These are phyloP conservation scores for Graphilbum sp. DNA, from an alignment of 2,329 filamentous ascomycete species.

Conservation along the genomic window DNA sequence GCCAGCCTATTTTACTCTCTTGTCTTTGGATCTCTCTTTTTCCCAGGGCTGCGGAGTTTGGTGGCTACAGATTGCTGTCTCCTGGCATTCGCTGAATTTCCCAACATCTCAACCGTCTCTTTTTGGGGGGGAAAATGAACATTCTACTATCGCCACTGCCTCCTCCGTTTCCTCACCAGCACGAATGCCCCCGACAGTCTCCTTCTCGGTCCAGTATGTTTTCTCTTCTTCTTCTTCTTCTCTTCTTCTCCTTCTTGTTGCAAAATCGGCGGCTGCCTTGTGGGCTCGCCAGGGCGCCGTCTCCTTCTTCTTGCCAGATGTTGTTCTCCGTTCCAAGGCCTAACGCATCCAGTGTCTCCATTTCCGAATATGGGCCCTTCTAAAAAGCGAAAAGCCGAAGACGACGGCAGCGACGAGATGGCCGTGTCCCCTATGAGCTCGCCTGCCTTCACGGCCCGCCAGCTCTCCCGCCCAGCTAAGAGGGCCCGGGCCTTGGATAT, in stretches of 20 bases:
- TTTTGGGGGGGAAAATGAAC: slow-evolving; percentile 43
- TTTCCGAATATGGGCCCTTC: slow-evolving; percentile 34
- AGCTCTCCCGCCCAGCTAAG: slow-evolving; percentile 50
- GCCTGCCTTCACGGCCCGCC: slow-evolving; percentile 54
- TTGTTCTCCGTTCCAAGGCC: too few species aligned
- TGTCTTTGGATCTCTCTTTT: too few species aligned
- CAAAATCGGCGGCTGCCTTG: too few species aligned
- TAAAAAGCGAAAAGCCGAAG: slow-evolving; percentile 76
- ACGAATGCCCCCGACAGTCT: slow-evolving; percentile 37
- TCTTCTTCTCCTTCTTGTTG: slow-evolving; percentile 5
- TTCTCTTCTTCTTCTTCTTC: slow-evolving; percentile 4
- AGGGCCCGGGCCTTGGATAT: slow-evolving; percentile 49
- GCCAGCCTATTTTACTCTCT: too few species aligned
- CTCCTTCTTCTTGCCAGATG: too few species aligned
- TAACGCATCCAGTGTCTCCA: slow-evolving; percentile 23
- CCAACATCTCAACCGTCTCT: too few species aligned
- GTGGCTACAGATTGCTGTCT: too few species aligned
- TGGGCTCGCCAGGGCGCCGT: too few species aligned
- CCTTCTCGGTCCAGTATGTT: slow-evolving; percentile 38
- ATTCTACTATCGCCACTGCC: slow-evolving; percentile 44
- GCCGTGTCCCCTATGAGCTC: slow-evolving; percentile 74
- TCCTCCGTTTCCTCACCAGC: slow-evolving; percentile 40
- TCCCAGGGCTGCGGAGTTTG: too few species aligned
- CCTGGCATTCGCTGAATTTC: not conserved
- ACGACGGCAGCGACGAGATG: slow-evolving; percentile 77